These are phyloP conservation scores for Alternaria incomplexa DNA, from an alignment of 2,329 filamentous ascomycete genomes.

Conservation along the genomic window DNA sequence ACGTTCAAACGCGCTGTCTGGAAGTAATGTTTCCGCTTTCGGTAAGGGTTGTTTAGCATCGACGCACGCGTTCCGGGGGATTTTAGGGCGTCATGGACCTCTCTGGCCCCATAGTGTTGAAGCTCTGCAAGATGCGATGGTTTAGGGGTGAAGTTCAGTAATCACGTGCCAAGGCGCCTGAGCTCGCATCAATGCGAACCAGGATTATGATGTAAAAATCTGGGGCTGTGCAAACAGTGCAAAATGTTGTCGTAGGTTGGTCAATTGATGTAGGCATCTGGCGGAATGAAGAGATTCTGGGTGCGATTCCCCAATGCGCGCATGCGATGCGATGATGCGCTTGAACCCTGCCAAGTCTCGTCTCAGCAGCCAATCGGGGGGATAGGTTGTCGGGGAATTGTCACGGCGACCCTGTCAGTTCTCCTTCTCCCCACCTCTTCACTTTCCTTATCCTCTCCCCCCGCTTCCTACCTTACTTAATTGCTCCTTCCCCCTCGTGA, in stretches of 20 bases:
- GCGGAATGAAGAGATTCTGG: background rate
- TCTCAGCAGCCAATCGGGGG: slow-evolving; percentile 21
- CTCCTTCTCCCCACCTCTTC: slow-evolving; percentile 3
- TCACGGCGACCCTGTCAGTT: slow-evolving; percentile 18
- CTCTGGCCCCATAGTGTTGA: background rate
- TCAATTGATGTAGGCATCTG: background rate
- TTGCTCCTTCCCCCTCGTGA: background rate
- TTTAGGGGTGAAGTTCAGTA: background rate
- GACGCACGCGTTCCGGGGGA: background rate
- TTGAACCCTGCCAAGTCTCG: slow-evolving; percentile 30
- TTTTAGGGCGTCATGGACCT: background rate
- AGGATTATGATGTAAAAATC: background rate
- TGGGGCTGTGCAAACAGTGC: background rate
- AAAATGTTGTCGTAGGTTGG: background rate
- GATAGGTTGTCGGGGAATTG: slow-evolving; percentile 21
- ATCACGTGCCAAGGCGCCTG: background rate
- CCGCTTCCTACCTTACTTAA: background rate
- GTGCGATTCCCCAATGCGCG: background rate
- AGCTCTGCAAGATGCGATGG: background rate
- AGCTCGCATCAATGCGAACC: background rate
- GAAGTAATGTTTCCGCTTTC: background rate
- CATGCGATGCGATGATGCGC: background rate
- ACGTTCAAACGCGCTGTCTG: background rate
- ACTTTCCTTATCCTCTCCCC: background rate
- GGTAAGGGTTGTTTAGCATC: background rate